Evolutionary conservation across 805 yeast genomes (phyloP).

Genomic region (Barnettozyma salicaria): DNA sequence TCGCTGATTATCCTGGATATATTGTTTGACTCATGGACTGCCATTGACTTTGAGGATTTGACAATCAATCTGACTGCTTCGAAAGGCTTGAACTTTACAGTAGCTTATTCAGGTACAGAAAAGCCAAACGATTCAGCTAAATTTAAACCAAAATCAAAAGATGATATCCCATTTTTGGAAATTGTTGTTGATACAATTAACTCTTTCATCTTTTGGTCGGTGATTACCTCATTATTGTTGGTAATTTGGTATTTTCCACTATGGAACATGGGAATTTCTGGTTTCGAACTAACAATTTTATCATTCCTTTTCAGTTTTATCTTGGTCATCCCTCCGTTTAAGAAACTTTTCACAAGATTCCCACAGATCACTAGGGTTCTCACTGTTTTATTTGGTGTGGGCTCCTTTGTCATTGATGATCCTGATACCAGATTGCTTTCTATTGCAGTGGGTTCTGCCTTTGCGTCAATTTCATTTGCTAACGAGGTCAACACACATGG

Average conservation of each 20-base stretch:
- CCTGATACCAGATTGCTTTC: conserved; percentile 68
- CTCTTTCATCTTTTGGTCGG: conserved; percentile 81
- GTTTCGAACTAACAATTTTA: conserved; percentile 73
- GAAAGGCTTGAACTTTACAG: conserved; percentile 16
- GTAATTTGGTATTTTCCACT: conserved; percentile 96
- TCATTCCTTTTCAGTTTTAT: conserved; percentile 55
- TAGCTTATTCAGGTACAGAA: conserved; percentile 11
- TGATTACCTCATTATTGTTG: conserved; percentile 70
- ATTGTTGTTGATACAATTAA: conserved; percentile 47
- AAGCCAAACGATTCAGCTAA: background rate
- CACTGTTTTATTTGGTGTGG: conserved; percentile 63
- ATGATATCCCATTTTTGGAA: conserved; percentile 29
- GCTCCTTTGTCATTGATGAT: conserved; percentile 58
- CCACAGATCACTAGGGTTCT: conserved; percentile 52
- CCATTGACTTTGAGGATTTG: conserved; percentile 61
- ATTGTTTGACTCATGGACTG: conserved; percentile 76
- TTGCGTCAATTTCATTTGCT: conserved; percentile 54
- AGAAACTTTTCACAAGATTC: conserved; percentile 31
- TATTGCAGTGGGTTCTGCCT: conserved; percentile 59
- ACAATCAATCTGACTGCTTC: conserved; percentile 34
- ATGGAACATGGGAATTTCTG: conserved; percentile 97
- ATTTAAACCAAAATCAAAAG: conserved; percentile 20
- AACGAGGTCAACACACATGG: conserved; percentile 27
- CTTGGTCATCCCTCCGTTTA: conserved; percentile 40
- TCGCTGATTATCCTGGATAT: conserved; percentile 75